Evolutionary conservation across 179 eudicot species (phyloP), one percentile per base, ranked within the genome.

Genomic region (Heliamphora pulchella): DNA sequence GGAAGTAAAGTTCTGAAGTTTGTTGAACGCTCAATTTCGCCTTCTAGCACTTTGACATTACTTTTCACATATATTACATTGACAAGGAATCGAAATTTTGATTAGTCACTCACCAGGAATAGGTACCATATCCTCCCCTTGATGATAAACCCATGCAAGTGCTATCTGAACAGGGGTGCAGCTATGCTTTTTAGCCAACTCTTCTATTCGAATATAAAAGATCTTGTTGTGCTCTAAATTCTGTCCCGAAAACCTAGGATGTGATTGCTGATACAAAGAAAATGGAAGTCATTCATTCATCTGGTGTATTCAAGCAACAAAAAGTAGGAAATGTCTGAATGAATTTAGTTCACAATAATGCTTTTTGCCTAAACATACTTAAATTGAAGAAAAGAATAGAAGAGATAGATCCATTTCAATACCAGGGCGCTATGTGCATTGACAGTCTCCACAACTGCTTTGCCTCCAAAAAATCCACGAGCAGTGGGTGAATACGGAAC

Each of bases 401-500:
- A 75, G 46, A 54, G 6, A 14, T 4, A 54, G 65, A 43, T 53
- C 39, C 47, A 44, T 43, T 59, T 70, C 15, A n/a, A 44, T 70
- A 85, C 81, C 80, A 81, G 77, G 15, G 61, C 5, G 74, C 80
- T 82, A 64, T 81, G 67, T 55, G 79, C 53, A 41, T 84, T 48
- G 53, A 87, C 68, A 58, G 73, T 83, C 51, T 89, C 88, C 13
- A 82, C 65, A 2, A 81, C 46, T 66, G 78, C 86, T 71, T 84
- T 82, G 7, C 90, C 89, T 6, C 80, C 76, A 53, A 91, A 87
- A 75, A 89, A 87, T 0, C 94, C 89, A 43, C 86, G 78, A 22
- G 86, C 92, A 50, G 84, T 81, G 41, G 92, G 91, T 3, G 87
- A 70, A 67, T 87, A 91, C 41, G 88, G 74, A 8, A 91, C 94